Evolutionary conservation across 2,329 filamentous ascomycete genomes (phyloP), one percentile per base, ranked within the genome.

Genomic region (Metarhizium humberi): DNA sequence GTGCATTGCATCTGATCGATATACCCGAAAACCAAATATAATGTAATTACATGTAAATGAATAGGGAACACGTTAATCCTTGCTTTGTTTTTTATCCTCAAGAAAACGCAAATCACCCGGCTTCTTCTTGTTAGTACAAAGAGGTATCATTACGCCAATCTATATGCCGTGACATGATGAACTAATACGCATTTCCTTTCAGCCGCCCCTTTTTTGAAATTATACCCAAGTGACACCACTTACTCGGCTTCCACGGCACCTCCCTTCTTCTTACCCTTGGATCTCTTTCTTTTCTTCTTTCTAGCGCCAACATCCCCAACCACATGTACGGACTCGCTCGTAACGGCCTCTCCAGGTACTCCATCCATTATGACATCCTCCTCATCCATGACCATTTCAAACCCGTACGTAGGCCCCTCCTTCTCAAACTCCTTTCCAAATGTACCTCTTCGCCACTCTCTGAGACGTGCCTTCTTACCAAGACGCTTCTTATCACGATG

Each of bases 401-500:
- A 81, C n/a, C 78, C 79, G 61, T 76, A 83, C 5, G 78, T 81
- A 25, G 81, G 80, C 0, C 80, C 81, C 4, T 76, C 75, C 54
- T 73, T 68, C 71, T 82, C 80, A 59, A 69, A 84, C 63, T 82
- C 81, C 49, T 68, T 69, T 18, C 83, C 84, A 66, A 86, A 87
- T 16, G 78, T 79, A 54, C 85, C 82, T 57, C 78, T 75, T 51
- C 84, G 83, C 94, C 94, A 99, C 73, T 96, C 82, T 66, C 91
- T 78, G 58, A 99, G 76, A 20, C 92, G 80, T 7, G 89, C 90
- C 75, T 97, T 97, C 81, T 97, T 99, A 60, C 90, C 88, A 34
- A 97, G 78, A 63, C 82, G 81, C 78, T 95, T 96, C 74, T 85
- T 84, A 67, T 99, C 94, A 64, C 86, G 88, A 62, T 81, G 79